phyloP scores from a whole-genome alignment of 257 asterid genomes.

The Cinchona pubescens region DNA sequence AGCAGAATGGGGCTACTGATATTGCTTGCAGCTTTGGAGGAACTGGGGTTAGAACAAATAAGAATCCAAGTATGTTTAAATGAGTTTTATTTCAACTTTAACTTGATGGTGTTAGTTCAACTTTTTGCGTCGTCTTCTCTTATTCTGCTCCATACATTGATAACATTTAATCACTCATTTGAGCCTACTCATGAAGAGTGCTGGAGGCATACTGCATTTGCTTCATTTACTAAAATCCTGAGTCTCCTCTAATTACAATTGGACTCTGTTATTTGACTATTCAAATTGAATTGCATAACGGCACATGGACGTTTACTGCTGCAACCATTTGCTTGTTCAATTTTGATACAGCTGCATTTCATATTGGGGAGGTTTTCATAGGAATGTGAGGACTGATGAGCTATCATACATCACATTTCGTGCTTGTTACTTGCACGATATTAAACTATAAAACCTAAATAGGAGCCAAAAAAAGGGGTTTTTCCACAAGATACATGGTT shows the following conservation, averaged over 20 bases:
- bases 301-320: background rate
- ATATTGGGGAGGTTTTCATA: background rate
- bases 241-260: background rate
- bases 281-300: background rate
- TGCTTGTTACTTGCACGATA: background rate
- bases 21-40: constrained; percentile 95
- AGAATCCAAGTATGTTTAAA: constrained; percentile 71
- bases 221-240: background rate
- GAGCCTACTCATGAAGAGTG: background rate
- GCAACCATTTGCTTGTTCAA: background rate
- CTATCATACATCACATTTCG: too few relatives aligned
- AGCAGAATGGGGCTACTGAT: constrained; percentile 91
- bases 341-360: background rate
- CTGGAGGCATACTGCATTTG: background rate
- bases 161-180: background rate
- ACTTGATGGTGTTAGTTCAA: background rate
- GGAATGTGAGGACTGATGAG: too few relatives aligned
- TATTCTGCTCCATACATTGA: background rate
- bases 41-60: constrained; percentile 71
- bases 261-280: background rate
- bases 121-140: background rate
- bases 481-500: background rate
- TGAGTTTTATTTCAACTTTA: background rate
- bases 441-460: too few relatives aligned
- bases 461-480: too few relatives aligned